Percentiles rank a stretch among this genome's conserved stretches.
Evolutionary conservation across 2,329 filamentous ascomycete species (phyloP).

Genomic region (Ilyonectria destructans): DNA sequence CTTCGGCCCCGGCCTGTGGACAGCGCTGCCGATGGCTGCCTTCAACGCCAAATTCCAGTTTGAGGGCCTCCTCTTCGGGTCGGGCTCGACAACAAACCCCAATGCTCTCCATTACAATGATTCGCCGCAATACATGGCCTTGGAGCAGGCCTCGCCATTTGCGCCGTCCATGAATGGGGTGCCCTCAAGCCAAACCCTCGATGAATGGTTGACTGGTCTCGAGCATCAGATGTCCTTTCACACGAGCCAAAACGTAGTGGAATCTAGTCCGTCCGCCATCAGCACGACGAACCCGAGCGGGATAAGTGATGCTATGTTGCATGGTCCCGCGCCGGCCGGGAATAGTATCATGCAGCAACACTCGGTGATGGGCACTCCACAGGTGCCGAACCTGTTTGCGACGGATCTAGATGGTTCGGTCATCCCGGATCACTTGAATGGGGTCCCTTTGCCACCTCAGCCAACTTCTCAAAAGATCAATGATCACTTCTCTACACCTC

Average conservation of each 20-base stretch:
- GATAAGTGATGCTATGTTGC: constrained; percentile 92
- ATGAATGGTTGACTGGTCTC: constrained; percentile 86
- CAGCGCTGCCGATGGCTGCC: constrained; percentile 78
- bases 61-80: constrained; percentile 75
- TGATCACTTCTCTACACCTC: constrained; percentile 87
- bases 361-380: constrained; percentile 78
- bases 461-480: constrained; percentile 76
- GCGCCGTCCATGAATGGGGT: constrained; percentile 72
- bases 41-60: constrained; percentile 71
- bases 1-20: constrained; percentile 79
- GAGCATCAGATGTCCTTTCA: constrained; percentile 83
- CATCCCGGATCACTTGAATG: constrained; percentile 83
- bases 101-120: constrained; percentile 88
- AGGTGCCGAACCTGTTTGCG: constrained; percentile 79
- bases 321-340: constrained; percentile 74
- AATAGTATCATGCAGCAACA: constrained; percentile 79
- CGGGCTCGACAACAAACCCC: constrained; percentile 77
- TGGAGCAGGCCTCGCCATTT: constrained; percentile 76
- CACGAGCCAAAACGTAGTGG: constrained; percentile 84
- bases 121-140: constrained; percentile 77
- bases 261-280: constrained; percentile 96
- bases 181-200: constrained; percentile 72
- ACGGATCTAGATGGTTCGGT: constrained; percentile 82
- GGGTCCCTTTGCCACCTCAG: constrained; percentile 84
- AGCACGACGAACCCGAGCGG: constrained; percentile 95